A percentile compares a stretch with the other conserved stretches of the same genome.
Conservation (phyloP, 2,329 filamentous ascomycete species). For the Leptographium radiaticola region DNA sequence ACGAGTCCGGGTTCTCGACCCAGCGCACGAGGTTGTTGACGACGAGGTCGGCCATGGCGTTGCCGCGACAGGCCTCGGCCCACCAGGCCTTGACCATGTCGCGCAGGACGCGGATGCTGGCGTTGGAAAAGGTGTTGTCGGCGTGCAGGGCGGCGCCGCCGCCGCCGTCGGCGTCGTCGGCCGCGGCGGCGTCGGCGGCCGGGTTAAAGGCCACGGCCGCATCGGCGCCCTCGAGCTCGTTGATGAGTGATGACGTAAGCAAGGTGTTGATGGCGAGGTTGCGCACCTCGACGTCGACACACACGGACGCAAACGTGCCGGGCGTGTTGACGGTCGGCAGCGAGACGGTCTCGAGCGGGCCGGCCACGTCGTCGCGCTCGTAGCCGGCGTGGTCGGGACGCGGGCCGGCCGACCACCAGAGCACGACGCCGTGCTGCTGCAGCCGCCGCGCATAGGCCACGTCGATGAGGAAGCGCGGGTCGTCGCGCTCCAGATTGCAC, state of each 20-base stretch:
- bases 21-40: constrained; percentile 95
- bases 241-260: constrained; percentile 88
- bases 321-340: constrained; percentile 92
- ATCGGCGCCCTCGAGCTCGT: constrained; percentile 81
- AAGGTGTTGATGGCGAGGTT: constrained; percentile 98
- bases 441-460: constrained; percentile 84
- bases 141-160: constrained; percentile 59
- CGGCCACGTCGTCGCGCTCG: constrained; percentile 80
- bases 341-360: constrained; percentile 69
- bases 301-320: constrained; percentile 89
- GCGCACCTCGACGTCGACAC: constrained; percentile 85
- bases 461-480: constrained; percentile 90
- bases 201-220: constrained; percentile 81
- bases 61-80: constrained; percentile 81
- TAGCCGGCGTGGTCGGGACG: constrained; percentile 91
- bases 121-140: constrained; percentile 85
- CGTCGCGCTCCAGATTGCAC: constrained; percentile 89
- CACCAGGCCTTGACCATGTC: constrained; percentile 99
- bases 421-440: constrained; percentile 79
- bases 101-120: constrained; percentile 76
- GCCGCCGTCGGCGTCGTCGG: constrained; percentile 55
- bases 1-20: constrained; percentile 88
- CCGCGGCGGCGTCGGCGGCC: constrained; percentile 37
- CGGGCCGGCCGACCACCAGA: constrained; percentile 90
- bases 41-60: constrained; percentile 92